A percentile compares a stretch with the other conserved stretches of the same genome.
Conservation (phyloP, 306 rosid genomes). For the Glycine tomentella region DNA sequence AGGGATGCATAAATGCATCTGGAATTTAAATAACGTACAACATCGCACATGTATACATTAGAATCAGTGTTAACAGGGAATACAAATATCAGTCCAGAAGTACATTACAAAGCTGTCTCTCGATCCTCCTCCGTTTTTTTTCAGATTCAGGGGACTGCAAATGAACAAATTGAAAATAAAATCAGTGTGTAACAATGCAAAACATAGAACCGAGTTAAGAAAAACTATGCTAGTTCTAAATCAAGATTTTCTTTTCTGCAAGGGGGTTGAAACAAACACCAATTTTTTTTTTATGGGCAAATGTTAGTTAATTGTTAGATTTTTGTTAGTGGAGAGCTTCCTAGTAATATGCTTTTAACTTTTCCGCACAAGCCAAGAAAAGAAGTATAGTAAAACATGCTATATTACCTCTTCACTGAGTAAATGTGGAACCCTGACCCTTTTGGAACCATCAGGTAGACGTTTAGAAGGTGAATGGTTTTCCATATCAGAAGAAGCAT, state of each 20-base stretch:
- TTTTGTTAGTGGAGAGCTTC: not conserved
- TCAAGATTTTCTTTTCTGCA: not conserved
- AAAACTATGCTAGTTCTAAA: constrained; percentile 23
- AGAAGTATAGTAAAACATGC: not conserved
- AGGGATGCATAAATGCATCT: constrained; percentile 22
- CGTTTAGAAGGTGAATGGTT: constrained; percentile 76
- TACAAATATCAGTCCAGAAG: constrained; percentile 57
- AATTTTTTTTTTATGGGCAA: not conserved
- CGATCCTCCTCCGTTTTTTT: constrained; percentile 69
- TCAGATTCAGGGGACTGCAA: constrained; percentile 64
- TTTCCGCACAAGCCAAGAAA: not conserved
- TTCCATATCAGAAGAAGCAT: constrained; percentile 51
- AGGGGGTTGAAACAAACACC: constrained; percentile 18
- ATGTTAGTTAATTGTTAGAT: too few relatives aligned
- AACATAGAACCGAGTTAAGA: not conserved
- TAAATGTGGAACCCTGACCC: constrained; percentile 77
- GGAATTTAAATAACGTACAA: constrained; percentile 39
- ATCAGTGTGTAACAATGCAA: constrained; percentile 3
- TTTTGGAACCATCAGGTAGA: constrained; percentile 91
- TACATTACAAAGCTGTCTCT: constrained; percentile 68
- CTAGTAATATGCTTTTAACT: constrained; percentile 5
- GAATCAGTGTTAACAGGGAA: constrained; percentile 30
- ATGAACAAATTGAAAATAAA: not conserved
- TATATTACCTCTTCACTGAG: constrained; percentile 64
- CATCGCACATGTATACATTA: constrained; percentile 42